These are phyloP conservation scores for Microsporum ferrugineum DNA, from an alignment of 2,329 filamentous ascomycete genomes.

Conservation along the genomic window DNA sequence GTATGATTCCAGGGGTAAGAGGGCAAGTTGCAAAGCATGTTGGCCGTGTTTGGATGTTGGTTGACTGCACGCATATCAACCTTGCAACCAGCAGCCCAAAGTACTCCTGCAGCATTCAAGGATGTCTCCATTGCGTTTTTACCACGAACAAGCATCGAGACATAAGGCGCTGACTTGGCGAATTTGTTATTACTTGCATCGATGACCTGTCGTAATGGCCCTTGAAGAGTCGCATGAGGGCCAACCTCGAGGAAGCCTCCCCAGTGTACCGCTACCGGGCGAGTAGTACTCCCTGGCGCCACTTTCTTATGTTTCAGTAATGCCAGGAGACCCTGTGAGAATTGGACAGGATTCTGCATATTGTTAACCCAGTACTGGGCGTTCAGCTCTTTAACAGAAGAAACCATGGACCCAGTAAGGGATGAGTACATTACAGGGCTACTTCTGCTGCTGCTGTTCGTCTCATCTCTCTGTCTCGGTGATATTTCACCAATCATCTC, in stretches of 20 bases:
- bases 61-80: background rate
- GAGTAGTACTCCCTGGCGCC: background rate
- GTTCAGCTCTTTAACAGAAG: constrained; percentile 17
- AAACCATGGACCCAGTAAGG: constrained; percentile 14
- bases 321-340: background rate
- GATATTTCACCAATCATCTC: constrained; percentile 6
- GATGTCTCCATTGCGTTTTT: constrained; percentile 7
- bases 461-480: constrained; percentile 4
- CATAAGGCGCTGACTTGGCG: background rate
- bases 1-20: constrained; percentile 14
- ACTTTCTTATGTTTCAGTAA: background rate
- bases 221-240: constrained; percentile 13
- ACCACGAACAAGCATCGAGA: constrained; percentile 4
- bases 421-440: constrained; percentile 21
- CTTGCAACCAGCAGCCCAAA: constrained; percentile 7
- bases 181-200: constrained; percentile 15
- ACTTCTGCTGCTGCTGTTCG: background rate
- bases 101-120: constrained; percentile 1
- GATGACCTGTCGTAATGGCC: constrained; percentile 6
- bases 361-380: constrained; percentile 3
- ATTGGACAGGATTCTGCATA: constrained; percentile 4
- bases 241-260: constrained; percentile 15
- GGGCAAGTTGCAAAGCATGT: constrained; percentile 9
- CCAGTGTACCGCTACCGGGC: background rate
- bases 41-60: too few relatives aligned